Conservation (phyloP, 75 land plant genomes). For the Pinus taeda region DNA sequence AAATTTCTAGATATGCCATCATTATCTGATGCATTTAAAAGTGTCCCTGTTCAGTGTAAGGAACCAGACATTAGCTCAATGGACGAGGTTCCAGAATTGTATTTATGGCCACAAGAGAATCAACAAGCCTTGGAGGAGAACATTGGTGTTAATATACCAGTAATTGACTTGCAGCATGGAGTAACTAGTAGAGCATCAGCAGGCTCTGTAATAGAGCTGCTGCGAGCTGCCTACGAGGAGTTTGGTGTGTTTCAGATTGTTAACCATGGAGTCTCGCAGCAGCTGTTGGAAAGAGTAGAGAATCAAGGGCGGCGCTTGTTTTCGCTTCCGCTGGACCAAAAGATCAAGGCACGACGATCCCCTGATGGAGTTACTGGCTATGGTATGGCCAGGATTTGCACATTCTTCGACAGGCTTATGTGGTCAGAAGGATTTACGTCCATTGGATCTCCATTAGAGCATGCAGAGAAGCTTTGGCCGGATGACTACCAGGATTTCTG, state of each 20-base stretch:
- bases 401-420: conserved; percentile 57
- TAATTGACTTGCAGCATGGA: neutral
- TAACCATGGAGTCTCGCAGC: conserved; percentile 49
- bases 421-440: conserved; percentile 75
- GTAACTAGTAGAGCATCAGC: neutral
- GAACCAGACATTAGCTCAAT: neutral
- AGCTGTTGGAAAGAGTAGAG: conserved; percentile 39
- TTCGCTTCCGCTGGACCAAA: conserved; percentile 57
- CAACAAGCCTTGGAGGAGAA: neutral
- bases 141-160: neutral
- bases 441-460: neutral
- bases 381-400: conserved; percentile 50
- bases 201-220: neutral
- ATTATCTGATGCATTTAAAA: neutral
- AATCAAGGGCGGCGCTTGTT: conserved; percentile 36
- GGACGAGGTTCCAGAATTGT: conserved; percentile 9
- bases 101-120: conserved; percentile 5
- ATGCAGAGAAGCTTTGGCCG: conserved; percentile 3
- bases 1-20: neutral
- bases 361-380: conserved; percentile 62
- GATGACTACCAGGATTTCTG: conserved; percentile 12
- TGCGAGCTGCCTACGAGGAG: conserved; percentile 44
- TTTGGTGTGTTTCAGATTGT: conserved; percentile 77
- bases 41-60: neutral
- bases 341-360: conserved; percentile 48